A percentile compares a stretch with the other conserved stretches of the same genome.
These are phyloP conservation scores for Aspergillus quadrilineatus DNA, from an alignment of 2,329 filamentous ascomycete genomes.

Conservation along the genomic window DNA sequence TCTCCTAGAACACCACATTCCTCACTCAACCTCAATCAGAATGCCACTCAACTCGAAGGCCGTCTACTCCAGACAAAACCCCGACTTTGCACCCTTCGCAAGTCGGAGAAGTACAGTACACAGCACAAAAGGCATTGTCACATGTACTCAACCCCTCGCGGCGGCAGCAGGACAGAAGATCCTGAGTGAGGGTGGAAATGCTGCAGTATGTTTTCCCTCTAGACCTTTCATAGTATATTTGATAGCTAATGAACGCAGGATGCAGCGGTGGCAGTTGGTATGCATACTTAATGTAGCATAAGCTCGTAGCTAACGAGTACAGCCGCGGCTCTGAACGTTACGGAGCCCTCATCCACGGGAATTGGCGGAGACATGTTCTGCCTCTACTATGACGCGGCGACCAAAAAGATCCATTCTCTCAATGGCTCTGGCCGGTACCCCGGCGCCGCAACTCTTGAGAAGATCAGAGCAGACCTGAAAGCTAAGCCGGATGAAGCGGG, in stretches of 20 bases:
- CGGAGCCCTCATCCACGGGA: conserved; percentile 87
- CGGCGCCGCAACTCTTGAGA: conserved; percentile 65
- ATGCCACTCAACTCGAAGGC: conserved; percentile 53
- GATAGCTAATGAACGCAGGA: conserved; percentile 56
- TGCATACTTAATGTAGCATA: conserved; percentile 20
- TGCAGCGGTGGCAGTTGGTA: conserved; percentile 90
- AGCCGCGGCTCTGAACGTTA: conserved; percentile 91
- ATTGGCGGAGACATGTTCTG: conserved; percentile 98
- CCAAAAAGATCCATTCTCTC: conserved; percentile 76
- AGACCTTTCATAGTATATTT: neutral
- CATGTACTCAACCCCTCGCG: conserved; percentile 85
- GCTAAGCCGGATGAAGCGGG: conserved; percentile 57
- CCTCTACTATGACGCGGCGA: conserved; percentile 82
- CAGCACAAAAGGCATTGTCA: conserved; percentile 86
- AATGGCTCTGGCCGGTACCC: conserved; percentile 92
- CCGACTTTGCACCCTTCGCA: conserved; percentile 46
- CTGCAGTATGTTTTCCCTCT: conserved; percentile 64
- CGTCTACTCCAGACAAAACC: conserved; percentile 51
- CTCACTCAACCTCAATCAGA: conserved; percentile 5
- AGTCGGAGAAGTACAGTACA: conserved; percentile 90
- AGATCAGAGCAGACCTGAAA: conserved; percentile 67
- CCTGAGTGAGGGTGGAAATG: conserved; percentile 86
- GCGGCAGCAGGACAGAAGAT: conserved; percentile 83
- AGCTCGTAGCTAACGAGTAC: neutral
- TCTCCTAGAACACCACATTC: neutral